Evolutionary conservation across 2,329 filamentous ascomycete species (phyloP), one percentile per base, ranked within the genome.

Genomic region (Ascochyta clinopodiicola): DNA sequence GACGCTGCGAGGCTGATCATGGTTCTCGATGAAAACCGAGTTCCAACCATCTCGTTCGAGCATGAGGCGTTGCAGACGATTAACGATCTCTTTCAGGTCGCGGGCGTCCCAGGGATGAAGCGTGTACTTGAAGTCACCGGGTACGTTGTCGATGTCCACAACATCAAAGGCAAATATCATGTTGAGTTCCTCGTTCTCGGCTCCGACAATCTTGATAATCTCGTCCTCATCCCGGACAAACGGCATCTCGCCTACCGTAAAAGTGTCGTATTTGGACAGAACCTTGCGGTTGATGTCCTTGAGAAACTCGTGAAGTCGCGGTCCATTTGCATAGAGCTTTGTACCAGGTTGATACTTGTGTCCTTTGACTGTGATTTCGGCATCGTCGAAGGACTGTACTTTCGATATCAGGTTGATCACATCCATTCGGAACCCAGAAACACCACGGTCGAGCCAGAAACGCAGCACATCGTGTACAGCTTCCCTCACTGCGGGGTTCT

Each of bases 401-500:
- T 76, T 75, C 2, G 70, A 73, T 21, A 75, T 74, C 24, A 76
- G 57, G 49, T 76, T 75, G 50, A 76, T 75, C 6, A 75, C 72
- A 45, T 76, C 74, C 67, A 76, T 75, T 21, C 78, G 72, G 63
- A 79, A 80, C 15, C 78, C 78, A 2, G 75, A 73, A 0, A 87
- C 86, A 1, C 90, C 90, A 32, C 85, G 84, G 44, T 90, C 80
- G 1, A 95, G 83, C 91, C 91, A 96, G 73, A 93, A 95, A 25
- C 84, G 82, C 79, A 93, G 88, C 3, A 89, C 81, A 21, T 88
- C 80, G 68, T 92, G 89, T 1, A 93, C 86, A 0, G 89, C 90
- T 25, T 83, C 78, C 17, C 89, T 82, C 0, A 89, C 84, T 6
- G 82, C 84, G 0, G 81, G 80, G 48, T 88, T 89, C 66, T 93